These are phyloP conservation scores for Bipolaris oryzae DNA, from an alignment of 2,329 filamentous ascomycete genomes.

Conservation along the genomic window DNA sequence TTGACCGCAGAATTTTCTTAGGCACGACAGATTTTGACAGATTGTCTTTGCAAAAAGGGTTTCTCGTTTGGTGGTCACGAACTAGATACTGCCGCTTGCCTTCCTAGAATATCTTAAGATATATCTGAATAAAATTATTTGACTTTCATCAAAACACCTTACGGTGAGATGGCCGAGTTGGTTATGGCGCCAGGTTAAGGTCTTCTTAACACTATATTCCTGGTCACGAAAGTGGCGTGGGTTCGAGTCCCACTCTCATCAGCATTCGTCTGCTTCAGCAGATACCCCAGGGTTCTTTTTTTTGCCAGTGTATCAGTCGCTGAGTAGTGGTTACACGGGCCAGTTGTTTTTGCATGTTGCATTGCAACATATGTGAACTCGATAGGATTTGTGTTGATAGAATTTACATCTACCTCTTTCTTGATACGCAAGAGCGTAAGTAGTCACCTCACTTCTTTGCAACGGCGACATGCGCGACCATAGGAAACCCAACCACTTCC, in stretches of 20 bases:
- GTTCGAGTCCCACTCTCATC: constrained; percentile 51
- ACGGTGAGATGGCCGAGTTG: constrained; percentile 27
- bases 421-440: no score
- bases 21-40: not conserved
- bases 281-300: constrained; percentile 32
- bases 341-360: not conserved
- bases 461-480: constrained; percentile 16
- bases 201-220: constrained; percentile 33
- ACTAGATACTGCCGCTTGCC: no score
- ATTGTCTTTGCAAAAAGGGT: no score
- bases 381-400: no score
- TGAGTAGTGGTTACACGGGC: not conserved
- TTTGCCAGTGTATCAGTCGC: constrained; percentile 9
- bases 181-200: constrained; percentile 46
- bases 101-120: rapidly evolving
- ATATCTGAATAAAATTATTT: not conserved
- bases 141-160: not conserved
- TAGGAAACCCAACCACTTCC: constrained; percentile 12
- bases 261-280: constrained; percentile 36
- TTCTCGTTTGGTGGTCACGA: not conserved
- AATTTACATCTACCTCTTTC: no score
- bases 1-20: not conserved
- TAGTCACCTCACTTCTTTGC: constrained; percentile 6
- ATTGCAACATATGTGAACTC: not conserved
- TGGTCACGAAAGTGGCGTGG: constrained; percentile 50